Base-by-base conservation (phyloP, 2,329 filamentous ascomycete species). In the Ophiocordyceps robertsii region DNA sequence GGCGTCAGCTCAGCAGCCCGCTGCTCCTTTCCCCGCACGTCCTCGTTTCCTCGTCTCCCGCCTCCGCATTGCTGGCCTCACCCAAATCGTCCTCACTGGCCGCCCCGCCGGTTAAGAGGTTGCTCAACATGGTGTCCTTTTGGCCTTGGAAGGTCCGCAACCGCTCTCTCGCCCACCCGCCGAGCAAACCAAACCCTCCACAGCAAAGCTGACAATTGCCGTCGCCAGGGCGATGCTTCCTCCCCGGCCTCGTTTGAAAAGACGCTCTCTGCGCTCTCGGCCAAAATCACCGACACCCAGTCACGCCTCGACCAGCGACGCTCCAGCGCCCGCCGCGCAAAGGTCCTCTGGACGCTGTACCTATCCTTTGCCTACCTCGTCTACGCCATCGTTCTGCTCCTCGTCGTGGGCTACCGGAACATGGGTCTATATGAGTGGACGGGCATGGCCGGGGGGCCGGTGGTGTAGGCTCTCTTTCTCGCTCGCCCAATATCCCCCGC, bases 171-270 rank as follows among this genome's bases (percentile, higher is more conserved):
- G 33, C 24, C 24, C 24, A 9, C 24, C 24, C 4, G 24, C 24
- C 24, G 24, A 24, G 7, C 24, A 24, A 24, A 24, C 24, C 24
- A 24, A 7, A 24, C 4, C 24, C 24, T 27, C 24, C 24, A 27
- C 3, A 27, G 24, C 9, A 27, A 27, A 27, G 24, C 33, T 16
- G 16, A 17, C 9, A 5, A 16, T 19, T 14, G n/a, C 21, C 35
- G 16, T n/a, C 16, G 37, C 31, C 54, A 94, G 87, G 76, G 77
- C 63, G 75, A 85, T 56, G 75, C 82, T 59, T 83, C 76, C 58
- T 94, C 89, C 50, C 83, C 92, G 24, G 89, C 88, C 41, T 85
- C 82, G 4, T 98, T 96, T 58, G 92, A 98, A 66, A 95, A 89
- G 69, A 79, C 82, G 3, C 79, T 98, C 29, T 85, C 87, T 10